Evolutionary conservation across 2,329 filamentous ascomycete genomes (phyloP), one percentile per base, ranked within the genome.

Genomic region (Zelopaecilomyces penicillatus): DNA sequence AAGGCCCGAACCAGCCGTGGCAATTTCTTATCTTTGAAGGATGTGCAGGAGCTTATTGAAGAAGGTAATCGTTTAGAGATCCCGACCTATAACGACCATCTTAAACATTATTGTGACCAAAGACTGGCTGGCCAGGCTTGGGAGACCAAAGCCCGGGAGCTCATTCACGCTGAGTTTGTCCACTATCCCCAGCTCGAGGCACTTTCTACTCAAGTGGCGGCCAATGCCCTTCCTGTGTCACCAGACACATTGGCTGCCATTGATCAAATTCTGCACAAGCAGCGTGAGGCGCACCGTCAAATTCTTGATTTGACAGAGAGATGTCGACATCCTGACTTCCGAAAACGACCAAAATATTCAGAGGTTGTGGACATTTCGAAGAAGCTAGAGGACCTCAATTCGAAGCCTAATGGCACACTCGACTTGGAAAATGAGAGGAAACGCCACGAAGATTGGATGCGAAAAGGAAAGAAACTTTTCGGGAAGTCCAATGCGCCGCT

Each of bases 381-480:
- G 57, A 84, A 84, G 49, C 69, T 98, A 9, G 85, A 88, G 46
- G 87, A 93, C 43, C 75, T 97, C 7, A 95, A 95, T 56, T 95
- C 88, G 51, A 96, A 96, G 59, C 93, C 93, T 0, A 79, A 78
- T 35, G 93, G 93, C 2, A 95, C 91, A 0, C 76, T 94, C 31
- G 93, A 98, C 57, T 76, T 98, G 4, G 93, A 98, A 60, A 90
- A 88, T 52, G 89, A 97, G 62, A 85, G 93, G 52, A 95, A 93
- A 60, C 82, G 87, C 6, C 93, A 97, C 54, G 93, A 98, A 61
- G 93, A 98, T 63, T 98, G 93, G 93, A 98, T 98, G 91, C 80
- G 93, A 30, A 88, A 88, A 57, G 93, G 93, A 41, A 98, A 98
- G 69, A 96, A 96, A 63, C 69, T 98, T 0, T 98, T 98, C 59